Evolutionary conservation across 148 eudicot genomes (phyloP).

Genomic region (Amaranthus cruentus): DNA sequence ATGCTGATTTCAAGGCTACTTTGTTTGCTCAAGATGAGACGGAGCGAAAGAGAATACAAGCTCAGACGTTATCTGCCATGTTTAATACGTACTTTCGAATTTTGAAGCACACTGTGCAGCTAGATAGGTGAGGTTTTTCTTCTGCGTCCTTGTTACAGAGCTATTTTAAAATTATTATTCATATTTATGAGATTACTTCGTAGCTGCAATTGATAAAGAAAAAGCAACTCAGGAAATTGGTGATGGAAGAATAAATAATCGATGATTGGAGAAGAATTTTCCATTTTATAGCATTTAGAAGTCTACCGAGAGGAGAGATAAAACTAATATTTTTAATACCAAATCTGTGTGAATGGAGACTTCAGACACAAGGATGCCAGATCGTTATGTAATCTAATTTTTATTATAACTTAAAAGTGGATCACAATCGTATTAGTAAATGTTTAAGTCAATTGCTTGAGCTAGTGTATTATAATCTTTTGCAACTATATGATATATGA

Average conservation of each 20-base stretch:
- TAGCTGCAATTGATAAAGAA: neutral
- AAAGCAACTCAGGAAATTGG: neutral
- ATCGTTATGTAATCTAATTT: neutral
- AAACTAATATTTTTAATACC: neutral
- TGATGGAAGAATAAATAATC: neutral
- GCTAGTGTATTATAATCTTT: neutral
- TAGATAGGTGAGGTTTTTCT: constrained; percentile 37
- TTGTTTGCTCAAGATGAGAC: constrained; percentile 58
- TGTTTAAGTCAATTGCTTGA: neutral
- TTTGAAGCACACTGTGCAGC: constrained; percentile 59
- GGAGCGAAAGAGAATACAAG: constrained; percentile 69
- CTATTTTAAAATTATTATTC: neutral
- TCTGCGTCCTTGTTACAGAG: neutral
- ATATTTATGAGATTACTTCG: neutral
- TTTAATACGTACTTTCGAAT: constrained; percentile 80
- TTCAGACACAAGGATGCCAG: neutral
- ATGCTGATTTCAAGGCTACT: constrained; percentile 84
- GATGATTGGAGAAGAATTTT: neutral
- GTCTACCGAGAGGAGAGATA: neutral
- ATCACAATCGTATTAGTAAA: neutral
- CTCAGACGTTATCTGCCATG: constrained; percentile 70
- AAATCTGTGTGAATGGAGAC: neutral
- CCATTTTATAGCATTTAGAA: neutral
- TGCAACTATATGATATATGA: neutral
- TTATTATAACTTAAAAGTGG: neutral